These are phyloP conservation scores for Perkinsus olseni DNA, from an alignment of 169 alveolate genomes.

Conservation along the genomic window DNA sequence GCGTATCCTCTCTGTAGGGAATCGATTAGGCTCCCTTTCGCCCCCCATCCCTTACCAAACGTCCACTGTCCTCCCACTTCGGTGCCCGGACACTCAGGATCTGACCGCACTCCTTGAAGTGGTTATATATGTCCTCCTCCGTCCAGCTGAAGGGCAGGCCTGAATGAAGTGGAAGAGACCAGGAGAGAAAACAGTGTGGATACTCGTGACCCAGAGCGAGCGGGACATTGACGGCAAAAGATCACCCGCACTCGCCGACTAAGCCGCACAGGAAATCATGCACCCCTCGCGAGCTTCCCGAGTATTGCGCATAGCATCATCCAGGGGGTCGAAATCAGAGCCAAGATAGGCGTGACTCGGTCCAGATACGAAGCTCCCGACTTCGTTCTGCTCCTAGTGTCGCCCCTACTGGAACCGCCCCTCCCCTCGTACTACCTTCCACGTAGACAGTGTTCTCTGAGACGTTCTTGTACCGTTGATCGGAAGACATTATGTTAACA, in stretches of 20 bases:
- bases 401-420: no score
- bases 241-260: no score
- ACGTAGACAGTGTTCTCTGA: background rate
- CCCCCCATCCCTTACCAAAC: background rate
- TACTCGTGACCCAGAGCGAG: no score
- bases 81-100: background rate
- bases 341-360: background rate
- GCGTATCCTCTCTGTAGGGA: background rate
- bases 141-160: conserved; percentile 2
- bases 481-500: background rate
- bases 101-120: conserved; percentile 2
- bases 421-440: background rate
- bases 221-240: background rate
- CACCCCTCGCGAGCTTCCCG: no score
- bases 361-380: background rate
- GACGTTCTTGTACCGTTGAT: conserved; percentile 1
- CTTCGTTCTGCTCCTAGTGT: no score
- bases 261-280: no score
- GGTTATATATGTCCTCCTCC: background rate
- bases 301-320: background rate
- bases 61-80: background rate
- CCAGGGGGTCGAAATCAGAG: background rate
- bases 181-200: no score
- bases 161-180: background rate
- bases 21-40: background rate